A percentile compares a stretch with the other conserved stretches of the same genome.
Evolutionary conservation across 163 green algal species (phyloP).

Genomic region (Scenedesmus sp.): DNA sequence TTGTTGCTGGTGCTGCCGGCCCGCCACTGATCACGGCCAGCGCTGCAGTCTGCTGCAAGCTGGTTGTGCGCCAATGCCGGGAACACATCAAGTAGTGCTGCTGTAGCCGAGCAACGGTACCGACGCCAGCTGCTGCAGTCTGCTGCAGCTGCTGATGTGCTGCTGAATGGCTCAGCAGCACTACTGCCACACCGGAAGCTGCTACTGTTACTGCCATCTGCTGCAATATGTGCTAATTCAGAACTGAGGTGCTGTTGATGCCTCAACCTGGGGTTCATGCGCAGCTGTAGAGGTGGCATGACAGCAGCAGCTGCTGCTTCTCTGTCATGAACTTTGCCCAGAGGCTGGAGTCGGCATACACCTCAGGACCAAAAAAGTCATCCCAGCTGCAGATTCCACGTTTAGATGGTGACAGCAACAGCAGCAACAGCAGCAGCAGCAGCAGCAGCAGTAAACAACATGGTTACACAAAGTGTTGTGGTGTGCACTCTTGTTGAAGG

Average conservation of each 20-base stretch:
- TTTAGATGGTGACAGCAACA: neutral
- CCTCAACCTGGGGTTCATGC: neutral
- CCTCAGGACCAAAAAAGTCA: constrained; percentile 55
- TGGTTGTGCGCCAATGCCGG: too few species aligned
- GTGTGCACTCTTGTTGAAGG: neutral
- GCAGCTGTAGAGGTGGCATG: constrained; percentile 56
- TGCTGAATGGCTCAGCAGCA: neutral
- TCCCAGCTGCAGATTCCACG: constrained; percentile 17
- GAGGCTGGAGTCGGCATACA: constrained; percentile 34
- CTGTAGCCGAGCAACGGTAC: too few species aligned
- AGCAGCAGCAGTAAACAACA: neutral
- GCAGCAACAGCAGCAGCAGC: neutral
- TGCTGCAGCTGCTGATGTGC: neutral
- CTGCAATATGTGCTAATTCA: neutral
- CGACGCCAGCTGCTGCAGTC: too few species aligned
- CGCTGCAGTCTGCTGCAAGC: too few species aligned
- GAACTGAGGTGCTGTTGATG: neutral
- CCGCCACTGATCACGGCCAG: too few species aligned
- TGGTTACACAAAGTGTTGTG: too few species aligned
- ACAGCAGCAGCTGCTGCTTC: constrained; percentile 53
- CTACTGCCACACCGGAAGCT: neutral
- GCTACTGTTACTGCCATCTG: neutral
- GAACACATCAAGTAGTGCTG: too few species aligned
- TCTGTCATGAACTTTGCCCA: constrained; percentile 57
- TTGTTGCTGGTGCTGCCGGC: too few species aligned